These are phyloP conservation scores for Stropharia rugosoannulata DNA, from an alignment of 768 basidiomycete species.

Conservation along the genomic window DNA sequence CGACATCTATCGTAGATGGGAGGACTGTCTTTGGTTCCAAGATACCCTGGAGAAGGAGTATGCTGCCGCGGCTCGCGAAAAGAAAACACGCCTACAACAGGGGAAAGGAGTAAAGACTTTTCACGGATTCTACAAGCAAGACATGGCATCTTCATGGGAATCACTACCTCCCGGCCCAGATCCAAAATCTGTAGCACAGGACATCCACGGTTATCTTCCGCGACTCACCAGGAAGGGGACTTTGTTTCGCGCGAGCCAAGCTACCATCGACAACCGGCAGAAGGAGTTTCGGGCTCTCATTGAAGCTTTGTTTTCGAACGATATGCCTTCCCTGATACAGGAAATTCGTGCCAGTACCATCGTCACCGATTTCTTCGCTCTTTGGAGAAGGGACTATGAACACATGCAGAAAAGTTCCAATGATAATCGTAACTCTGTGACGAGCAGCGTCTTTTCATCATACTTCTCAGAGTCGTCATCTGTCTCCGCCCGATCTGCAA, in stretches of 20 bases:
- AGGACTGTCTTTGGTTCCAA: slow-evolving; percentile 80
- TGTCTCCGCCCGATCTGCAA: slow-evolving; percentile 8
- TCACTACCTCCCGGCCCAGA: slow-evolving; percentile 84
- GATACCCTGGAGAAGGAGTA: slow-evolving; percentile 69
- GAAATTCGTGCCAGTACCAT: slow-evolving; percentile 59
- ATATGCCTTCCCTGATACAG: slow-evolving; percentile 62
- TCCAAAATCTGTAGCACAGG: slow-evolving; percentile 67
- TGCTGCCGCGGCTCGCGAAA: slow-evolving; percentile 57
- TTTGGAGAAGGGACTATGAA: slow-evolving; percentile 75
- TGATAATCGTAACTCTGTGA: slow-evolving; percentile 41
- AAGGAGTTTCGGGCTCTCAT: slow-evolving; percentile 61
- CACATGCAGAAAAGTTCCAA: slow-evolving; percentile 41
- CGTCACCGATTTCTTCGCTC: slow-evolving; percentile 76
- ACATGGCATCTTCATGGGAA: slow-evolving; percentile 81
- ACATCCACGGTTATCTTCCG: slow-evolving; percentile 68
- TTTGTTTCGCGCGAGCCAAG: slow-evolving; percentile 69
- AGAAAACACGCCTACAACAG: slow-evolving; percentile 61
- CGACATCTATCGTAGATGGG: slow-evolving; percentile 80
- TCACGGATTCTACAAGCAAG: slow-evolving; percentile 66
- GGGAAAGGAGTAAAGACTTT: slow-evolving; percentile 76
- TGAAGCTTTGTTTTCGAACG: slow-evolving; percentile 53
- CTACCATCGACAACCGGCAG: slow-evolving; percentile 62
- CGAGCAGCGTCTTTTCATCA: slow-evolving; percentile 54
- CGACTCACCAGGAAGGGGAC: slow-evolving; percentile 69
- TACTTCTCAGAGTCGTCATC: slow-evolving; percentile 52